phyloP scores from a whole-genome alignment of 306 rosid species.

The Arachis hypogaea region DNA sequence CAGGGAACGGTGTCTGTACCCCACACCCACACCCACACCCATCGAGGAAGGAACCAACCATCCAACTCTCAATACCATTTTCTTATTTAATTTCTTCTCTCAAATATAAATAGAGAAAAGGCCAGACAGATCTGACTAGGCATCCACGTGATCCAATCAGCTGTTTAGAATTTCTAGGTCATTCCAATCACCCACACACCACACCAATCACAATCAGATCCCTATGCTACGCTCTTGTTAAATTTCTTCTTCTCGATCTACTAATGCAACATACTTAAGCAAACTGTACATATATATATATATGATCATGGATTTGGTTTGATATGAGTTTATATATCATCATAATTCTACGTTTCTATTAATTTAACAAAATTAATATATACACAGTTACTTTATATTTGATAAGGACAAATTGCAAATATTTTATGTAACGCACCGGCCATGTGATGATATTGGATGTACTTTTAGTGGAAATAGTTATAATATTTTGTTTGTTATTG shows the following conservation, averaged over 20 bases:
- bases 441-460: background rate
- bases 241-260: conserved; percentile 25
- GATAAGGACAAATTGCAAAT: background rate
- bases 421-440: background rate
- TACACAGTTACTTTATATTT: background rate
- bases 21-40: background rate
- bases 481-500: background rate
- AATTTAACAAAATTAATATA: background rate
- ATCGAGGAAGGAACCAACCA: conserved; percentile 18
- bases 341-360: background rate
- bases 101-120: background rate
- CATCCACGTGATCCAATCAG: conserved; percentile 69
- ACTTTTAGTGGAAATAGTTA: background rate
- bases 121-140: conserved; percentile 45
- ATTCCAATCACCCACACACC: conserved; percentile 27
- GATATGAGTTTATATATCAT: background rate
- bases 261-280: background rate
- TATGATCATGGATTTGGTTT: background rate
- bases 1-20: conserved; percentile 30
- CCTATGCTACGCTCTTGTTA: background rate
- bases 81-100: too few relatives aligned
- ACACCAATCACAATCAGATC: background rate
- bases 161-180: conserved; percentile 58
- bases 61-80: conserved; percentile 9
- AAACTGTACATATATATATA: too few relatives aligned